Base-by-base conservation (phyloP, 306 rosid species). In the Vigna mungo region DNA sequence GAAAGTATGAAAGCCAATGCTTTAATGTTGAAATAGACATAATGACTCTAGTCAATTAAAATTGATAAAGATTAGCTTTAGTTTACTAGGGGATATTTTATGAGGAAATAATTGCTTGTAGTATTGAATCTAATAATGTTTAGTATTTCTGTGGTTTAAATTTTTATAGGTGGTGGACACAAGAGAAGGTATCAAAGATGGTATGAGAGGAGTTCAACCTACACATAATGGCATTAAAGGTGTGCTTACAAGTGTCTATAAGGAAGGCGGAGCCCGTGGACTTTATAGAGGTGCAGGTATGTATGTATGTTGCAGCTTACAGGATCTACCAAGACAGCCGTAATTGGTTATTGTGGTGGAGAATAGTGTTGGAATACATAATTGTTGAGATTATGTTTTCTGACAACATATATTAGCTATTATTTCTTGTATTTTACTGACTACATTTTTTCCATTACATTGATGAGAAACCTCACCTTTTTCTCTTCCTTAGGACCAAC, bases 261-360 rank as follows among this genome's bases (percentile, higher is more conserved):
- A 77, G 68, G 96, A 87, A 64, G 96, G 94, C 27, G 97, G 97
- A 71, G 68, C 84, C 56, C 97, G 96, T 71, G 97, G 85, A 58
- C 97, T 95, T 51, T 95, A 95, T 44, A 88, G 96, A 30, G 99
- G 97, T 70, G 89, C 87, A 80, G 99, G 97, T 92, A 88, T 76
- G 92, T 92, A 88, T 76, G 92, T 78, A 49, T 82, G 20, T 44
- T 30, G 32, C 32, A 30, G 32, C 32, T 30, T 39, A 20, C 49
- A 34, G 46, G 64, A 43, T 69, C 36, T 80, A 66, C 66, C 79
- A 12, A 51, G 66, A 23, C 18, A 36, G 58, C 49, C 58, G 18
- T 39, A 43, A 61, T 71, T 73, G 77, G 72, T 72, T 62, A 11
- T 17, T 37, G 23, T 44, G 49, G 16, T 69, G 48, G 18, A 51